Conservation (phyloP, 2,329 filamentous ascomycete genomes). For the Domatiomyces catenatus region DNA sequence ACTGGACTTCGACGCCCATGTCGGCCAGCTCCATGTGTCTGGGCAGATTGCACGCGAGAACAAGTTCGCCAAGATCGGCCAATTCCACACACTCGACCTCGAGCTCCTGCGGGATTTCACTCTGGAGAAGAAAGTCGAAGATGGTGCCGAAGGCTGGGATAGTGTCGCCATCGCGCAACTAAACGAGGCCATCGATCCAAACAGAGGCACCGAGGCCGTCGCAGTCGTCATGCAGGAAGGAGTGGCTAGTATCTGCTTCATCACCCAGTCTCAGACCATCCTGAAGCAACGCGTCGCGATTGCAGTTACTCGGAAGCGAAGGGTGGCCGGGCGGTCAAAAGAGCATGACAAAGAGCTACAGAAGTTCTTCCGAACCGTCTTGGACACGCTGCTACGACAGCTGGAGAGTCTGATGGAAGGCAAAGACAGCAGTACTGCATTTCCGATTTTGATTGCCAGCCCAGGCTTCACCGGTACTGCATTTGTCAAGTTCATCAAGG, state of each 20-base stretch:
- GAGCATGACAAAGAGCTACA: constrained; percentile 47
- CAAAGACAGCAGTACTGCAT: constrained; percentile 25
- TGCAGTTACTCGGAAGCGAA: constrained; percentile 32
- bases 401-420: constrained; percentile 50
- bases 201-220: constrained; percentile 66
- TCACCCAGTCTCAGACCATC: constrained; percentile 35
- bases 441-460: constrained; percentile 67
- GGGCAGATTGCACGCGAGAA: constrained; percentile 53
- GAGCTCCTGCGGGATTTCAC: constrained; percentile 80
- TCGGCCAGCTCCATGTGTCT: constrained; percentile 51
- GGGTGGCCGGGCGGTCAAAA: constrained; percentile 24
- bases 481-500: constrained; percentile 61
- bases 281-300: constrained; percentile 35
- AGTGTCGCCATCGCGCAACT: constrained; percentile 68
- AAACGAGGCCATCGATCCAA: constrained; percentile 60
- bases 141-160: constrained; percentile 55
- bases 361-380: constrained; percentile 62
- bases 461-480: constrained; percentile 74
- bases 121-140: constrained; percentile 58
- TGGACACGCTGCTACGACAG: constrained; percentile 60
- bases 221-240: constrained; percentile 86
- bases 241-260: constrained; percentile 36
- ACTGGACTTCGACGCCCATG: constrained; percentile 55
- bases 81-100: constrained; percentile 62
- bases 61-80: constrained; percentile 49